Evolutionary conservation across 805 yeast genomes (phyloP), one percentile per base, ranked within the genome.

Genomic region (Metschnikowia gelsemii): DNA sequence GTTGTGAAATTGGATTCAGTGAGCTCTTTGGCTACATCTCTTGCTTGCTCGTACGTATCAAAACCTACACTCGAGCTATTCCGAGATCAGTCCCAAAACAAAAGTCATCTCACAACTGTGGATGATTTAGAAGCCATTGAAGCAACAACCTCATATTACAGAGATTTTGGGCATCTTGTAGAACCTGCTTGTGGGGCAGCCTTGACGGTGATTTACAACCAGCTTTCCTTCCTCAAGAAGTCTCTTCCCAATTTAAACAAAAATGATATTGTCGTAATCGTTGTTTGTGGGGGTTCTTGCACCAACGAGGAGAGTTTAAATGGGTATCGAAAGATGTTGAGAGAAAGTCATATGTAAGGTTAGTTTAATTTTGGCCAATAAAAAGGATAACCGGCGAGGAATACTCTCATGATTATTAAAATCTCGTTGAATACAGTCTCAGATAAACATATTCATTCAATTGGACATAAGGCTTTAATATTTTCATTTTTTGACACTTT

Each of bases 131-230:
- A 80, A 28, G 82, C 86, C 0, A 70, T 82, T 0, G 58, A 59
- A 12, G 78, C 83, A 0, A 71, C 82, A 36, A 52, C 78, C 19
- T 64, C 59, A 31, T 79, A 73, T 51, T 75, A 79, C 5, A 55
- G 66, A 2, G 79, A 78, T 42, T 78, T 68, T 47, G 74, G 75
- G 42, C 63, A 66, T 33, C 61, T 78, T 18, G 76, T 80, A 0
- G 88, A 83, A 56, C 87, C 87, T 0, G 88, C 88, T 1, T 83
- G 88, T 58, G 87, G 87, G 3, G 85, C 85, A 2, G 78, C 87
- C 0, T 57, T 83, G 21, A 73, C 82, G 17, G 68, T 79, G 14
- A 73, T 71, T n/a, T 75, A 72, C 51, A 55, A 70, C 33, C 59
- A 61, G 45, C 36, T 62, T 9, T 59, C 56, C 4, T 41, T 62